Base-by-base conservation (phyloP, 2,329 filamentous ascomycete genomes). In the Aspergillus amoenus region DNA sequence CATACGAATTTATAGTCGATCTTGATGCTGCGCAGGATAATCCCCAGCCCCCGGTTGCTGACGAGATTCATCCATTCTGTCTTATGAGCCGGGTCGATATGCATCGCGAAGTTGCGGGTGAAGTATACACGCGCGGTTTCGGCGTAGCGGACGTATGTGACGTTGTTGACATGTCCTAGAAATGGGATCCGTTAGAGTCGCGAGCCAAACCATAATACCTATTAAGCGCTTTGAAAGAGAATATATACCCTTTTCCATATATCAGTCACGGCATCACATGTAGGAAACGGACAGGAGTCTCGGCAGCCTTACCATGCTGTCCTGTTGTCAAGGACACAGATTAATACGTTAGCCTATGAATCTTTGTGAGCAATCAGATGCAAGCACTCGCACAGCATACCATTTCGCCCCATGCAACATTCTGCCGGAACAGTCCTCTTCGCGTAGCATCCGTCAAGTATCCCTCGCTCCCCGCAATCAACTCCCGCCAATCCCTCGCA, bases 1-100 rank as follows among this genome's bases (percentile, higher is more conserved):
- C 88, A 62, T 70, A 94, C 91, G 76, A 95, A 92, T 77, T 96
- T 96, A 75, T 89, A 96, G 64, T 95, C 88, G 0, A 89, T 87
- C 65, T 83, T 88, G 64, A 96, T 91, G 64, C 87, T 91, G 66
- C 86, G 84, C 68, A 96, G 75, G 58, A 96, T 94, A 55, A 96
- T 71, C 0, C 93, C 92, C 17, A 86, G 78, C 1, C 83, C 82
- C 22, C 77, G 81, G 0, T 88, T 85, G 13, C 82, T 86, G 77
- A 89, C 84, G 41, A 96, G 77, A 47, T 88, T 82, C 13, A 76
- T 73, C 91, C 92, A 96, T 59, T 84, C 78, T 42, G 78, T 72
- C 56, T 79, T 78, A 62, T 93, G 81, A 30, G 74, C 72, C 0
- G 85, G 83, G 65, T 91, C 86, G 46, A 85, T 77, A 58, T 84